Evolutionary conservation across 371 early-diverging fungal genomes (phyloP), one percentile per base, ranked within the genome.

Genomic region (Mucor irregularis): DNA sequence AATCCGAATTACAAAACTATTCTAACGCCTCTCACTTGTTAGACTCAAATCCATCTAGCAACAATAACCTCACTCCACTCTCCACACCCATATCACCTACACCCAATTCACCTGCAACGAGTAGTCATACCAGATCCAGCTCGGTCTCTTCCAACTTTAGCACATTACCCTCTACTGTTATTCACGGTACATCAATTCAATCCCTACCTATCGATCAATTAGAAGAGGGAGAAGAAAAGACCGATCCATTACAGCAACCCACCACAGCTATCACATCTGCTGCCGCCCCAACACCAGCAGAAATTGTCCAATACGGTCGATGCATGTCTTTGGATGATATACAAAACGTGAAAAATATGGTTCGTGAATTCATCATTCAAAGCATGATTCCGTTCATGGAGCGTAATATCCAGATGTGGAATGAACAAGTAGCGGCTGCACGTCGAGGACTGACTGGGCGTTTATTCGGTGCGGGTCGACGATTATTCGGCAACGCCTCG

Each of bases 391-490:
- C 95, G 2, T 89, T 86, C 57, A 93, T 96, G 96, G 93, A 96
- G 61, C 78, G 92, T 19, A 88, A 83, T 51, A 85, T 96, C 49
- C 89, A 90, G 28, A 81, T 84, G 43, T 91, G 93, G 87, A 94
- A 93, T 67, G 97, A 96, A 53, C 93, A 94, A 71, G 89, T 95
- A 0, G 95, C 94, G 4, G 85, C 84, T 48, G 80, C 91, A 10
- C 82, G 98, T 47, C 81, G 95, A 39, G 96, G 97, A 1, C 62
- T 98, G 33, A 91, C 96, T 0, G 96, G 95, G 8, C 82, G 96
- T 2, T 72, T 97, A 16, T 92, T 94, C 59, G 90, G 85, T 5
- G 94, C 89, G 0, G 81, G 90, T 49, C 81, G 90, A 16, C 82
- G 92, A 43, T 90, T 92, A 51, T 93, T 97, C 74, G 90, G 91